Evolutionary conservation across 2,329 filamentous ascomycete genomes (phyloP).

Genomic region (Xylaria sp.): DNA sequence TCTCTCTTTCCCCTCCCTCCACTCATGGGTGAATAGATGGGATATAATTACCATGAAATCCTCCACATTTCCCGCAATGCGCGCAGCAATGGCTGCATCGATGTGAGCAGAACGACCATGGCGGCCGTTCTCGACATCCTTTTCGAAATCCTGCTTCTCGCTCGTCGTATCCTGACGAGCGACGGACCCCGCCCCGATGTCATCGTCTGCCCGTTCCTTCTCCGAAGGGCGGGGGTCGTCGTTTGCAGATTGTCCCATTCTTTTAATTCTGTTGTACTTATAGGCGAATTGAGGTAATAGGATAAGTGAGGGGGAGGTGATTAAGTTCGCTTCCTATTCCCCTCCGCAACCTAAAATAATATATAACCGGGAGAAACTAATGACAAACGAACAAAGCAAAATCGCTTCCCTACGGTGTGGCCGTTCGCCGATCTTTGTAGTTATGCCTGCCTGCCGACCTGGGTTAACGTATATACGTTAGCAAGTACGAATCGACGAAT

Average conservation of each 20-base stretch:
- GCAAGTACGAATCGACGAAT: background rate
- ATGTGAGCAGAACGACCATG: constrained; percentile 40
- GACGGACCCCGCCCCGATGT: constrained; percentile 34
- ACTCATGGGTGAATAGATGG: background rate
- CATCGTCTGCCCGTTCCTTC: constrained; percentile 18
- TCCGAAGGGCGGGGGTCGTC: constrained; percentile 3
- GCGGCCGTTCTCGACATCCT: constrained; percentile 33
- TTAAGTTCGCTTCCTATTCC: background rate
- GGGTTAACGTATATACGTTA: background rate
- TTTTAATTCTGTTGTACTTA: too few relatives aligned
- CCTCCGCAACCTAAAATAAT: background rate
- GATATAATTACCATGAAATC: constrained; percentile 47
- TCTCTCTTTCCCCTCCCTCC: background rate
- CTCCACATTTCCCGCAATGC: constrained; percentile 48
- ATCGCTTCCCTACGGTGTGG: background rate
- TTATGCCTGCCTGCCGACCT: background rate
- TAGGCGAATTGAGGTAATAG: background rate
- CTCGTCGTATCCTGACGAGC: constrained; percentile 35
- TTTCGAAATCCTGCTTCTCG: constrained; percentile 39
- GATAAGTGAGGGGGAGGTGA: background rate
- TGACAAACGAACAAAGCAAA: background rate
- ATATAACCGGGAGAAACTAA: background rate
- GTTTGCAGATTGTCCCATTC: constrained; percentile 33
- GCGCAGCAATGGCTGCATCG: constrained; percentile 44
- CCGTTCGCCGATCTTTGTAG: background rate